Percentiles rank a stretch among this genome's conserved stretches.
These are phyloP conservation scores for Macrophomina phaseolina DNA, from an alignment of 2,329 filamentous ascomycete genomes.

Conservation along the genomic window DNA sequence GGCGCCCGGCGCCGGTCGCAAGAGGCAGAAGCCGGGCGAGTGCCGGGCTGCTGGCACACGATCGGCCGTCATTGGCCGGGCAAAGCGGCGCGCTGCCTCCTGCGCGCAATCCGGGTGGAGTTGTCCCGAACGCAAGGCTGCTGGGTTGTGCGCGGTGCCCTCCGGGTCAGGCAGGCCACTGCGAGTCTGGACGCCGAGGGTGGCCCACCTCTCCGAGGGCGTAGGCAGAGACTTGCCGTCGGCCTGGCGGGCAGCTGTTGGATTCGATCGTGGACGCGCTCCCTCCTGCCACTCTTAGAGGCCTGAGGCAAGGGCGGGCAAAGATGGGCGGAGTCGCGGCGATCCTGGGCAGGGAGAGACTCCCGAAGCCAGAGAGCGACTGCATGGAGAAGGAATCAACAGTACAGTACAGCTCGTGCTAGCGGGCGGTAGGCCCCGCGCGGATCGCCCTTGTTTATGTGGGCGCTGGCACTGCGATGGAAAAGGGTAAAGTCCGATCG, in stretches of 20 bases:
- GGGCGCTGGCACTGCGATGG: neutral
- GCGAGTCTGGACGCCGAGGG: neutral
- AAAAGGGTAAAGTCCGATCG: slow-evolving; percentile 2
- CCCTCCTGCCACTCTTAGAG: neutral
- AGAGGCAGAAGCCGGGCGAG: neutral
- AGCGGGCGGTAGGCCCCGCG: neutral
- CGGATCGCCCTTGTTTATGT: neutral
- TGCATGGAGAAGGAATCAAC: neutral
- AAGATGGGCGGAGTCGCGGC: neutral
- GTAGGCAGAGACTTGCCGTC: no score
- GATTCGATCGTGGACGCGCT: neutral
- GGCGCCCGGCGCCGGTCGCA: neutral
- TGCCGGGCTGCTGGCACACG: neutral
- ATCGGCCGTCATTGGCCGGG: neutral
- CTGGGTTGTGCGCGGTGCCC: neutral
- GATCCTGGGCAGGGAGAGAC: neutral
- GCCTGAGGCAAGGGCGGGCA: neutral
- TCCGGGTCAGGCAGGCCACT: neutral
- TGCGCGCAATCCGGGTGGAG: slow-evolving; percentile 13
- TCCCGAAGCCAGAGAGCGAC: neutral
- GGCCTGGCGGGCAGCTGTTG: neutral
- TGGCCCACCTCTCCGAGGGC: neutral
- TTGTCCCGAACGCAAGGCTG: neutral
- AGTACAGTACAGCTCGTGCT: neutral
- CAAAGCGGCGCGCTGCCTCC: neutral